A percentile compares a stretch with the other conserved stretches of the same genome.
phyloP scores from a whole-genome alignment of 306 rosid genomes.

The Dryas octopetala region DNA sequence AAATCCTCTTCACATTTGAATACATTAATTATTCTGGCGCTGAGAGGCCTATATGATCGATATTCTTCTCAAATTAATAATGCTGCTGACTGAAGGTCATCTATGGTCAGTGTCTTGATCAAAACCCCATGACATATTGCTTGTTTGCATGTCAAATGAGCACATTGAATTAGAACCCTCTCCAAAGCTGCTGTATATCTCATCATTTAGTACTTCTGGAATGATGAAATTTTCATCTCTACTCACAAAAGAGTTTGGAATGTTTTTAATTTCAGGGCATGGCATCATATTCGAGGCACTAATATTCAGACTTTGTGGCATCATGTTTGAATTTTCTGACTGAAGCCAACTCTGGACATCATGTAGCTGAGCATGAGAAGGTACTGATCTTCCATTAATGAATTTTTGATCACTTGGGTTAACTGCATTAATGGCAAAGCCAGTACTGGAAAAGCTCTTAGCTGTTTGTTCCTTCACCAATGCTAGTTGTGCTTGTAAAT shows the following conservation, averaged over 20 bases:
- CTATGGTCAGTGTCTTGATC: constrained; percentile 32
- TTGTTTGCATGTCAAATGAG: constrained; percentile 46
- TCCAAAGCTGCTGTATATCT: constrained; percentile 51
- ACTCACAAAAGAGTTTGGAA: constrained; percentile 38
- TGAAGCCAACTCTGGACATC: constrained; percentile 61
- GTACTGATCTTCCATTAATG: too few relatives aligned
- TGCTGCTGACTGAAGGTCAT: constrained; percentile 46
- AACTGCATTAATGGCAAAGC: constrained; percentile 24
- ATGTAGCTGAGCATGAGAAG: too few relatives aligned
- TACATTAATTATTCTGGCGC: neutral
- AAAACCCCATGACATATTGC: constrained; percentile 43
- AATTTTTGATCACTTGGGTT: constrained; percentile 34
- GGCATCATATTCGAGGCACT: constrained; percentile 21
- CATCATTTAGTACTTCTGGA: constrained; percentile 38
- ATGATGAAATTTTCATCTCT: constrained; percentile 37
- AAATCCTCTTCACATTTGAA: constrained; percentile 4
- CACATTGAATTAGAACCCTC: constrained; percentile 51
- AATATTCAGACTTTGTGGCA: constrained; percentile 36
- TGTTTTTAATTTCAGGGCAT: constrained; percentile 28
- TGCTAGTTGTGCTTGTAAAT: constrained; percentile 80
- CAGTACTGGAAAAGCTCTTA: constrained; percentile 41
- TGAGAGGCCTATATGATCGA: neutral
- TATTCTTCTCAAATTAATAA: neutral
- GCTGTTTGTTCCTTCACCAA: constrained; percentile 77
- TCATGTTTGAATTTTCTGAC: constrained; percentile 40